A percentile compares a stretch with the other conserved stretches of the same genome.
phyloP scores from a whole-genome alignment of 352 stramenopile species.

The Globisporangium nodosum region DNA sequence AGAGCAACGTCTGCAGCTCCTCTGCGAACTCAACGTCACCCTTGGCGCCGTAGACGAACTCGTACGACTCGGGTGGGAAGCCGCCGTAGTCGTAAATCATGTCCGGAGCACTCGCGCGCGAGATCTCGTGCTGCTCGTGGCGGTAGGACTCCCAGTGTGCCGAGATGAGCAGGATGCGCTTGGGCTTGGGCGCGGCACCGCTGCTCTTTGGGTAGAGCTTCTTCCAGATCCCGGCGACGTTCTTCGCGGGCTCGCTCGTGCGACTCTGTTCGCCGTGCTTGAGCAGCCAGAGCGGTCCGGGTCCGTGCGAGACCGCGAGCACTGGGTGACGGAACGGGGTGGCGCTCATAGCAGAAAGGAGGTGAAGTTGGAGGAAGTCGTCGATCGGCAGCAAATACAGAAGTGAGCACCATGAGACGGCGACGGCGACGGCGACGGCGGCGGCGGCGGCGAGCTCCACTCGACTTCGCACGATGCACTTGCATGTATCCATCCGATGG shows the following conservation, averaged over 20 bases:
- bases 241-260: constrained; percentile 27
- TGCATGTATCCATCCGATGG: too few species aligned
- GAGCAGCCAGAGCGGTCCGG: constrained; percentile 57
- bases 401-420: not conserved
- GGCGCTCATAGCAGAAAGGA: constrained; percentile 4
- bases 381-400: not conserved
- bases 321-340: constrained; percentile 24
- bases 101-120: constrained; percentile 32
- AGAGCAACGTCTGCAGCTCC: constrained; percentile 51
- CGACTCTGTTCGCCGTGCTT: constrained; percentile 32
- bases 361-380: not conserved
- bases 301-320: constrained; percentile 54
- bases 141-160: constrained; percentile 72
- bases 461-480: too few species aligned
- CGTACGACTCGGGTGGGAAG: constrained; percentile 78
- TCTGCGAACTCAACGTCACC: constrained; percentile 61
- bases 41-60: constrained; percentile 69
- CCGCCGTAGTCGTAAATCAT: constrained; percentile 90
- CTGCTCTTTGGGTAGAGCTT: constrained; percentile 30
- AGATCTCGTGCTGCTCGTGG: constrained; percentile 44
- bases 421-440: too few species aligned
- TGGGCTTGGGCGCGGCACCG: constrained; percentile 25
- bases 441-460: too few species aligned
- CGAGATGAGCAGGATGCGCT: constrained; percentile 77
- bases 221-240: constrained; percentile 43